phyloP scores from a whole-genome alignment of 352 stramenopile species.

The Globisporangium lucens region DNA sequence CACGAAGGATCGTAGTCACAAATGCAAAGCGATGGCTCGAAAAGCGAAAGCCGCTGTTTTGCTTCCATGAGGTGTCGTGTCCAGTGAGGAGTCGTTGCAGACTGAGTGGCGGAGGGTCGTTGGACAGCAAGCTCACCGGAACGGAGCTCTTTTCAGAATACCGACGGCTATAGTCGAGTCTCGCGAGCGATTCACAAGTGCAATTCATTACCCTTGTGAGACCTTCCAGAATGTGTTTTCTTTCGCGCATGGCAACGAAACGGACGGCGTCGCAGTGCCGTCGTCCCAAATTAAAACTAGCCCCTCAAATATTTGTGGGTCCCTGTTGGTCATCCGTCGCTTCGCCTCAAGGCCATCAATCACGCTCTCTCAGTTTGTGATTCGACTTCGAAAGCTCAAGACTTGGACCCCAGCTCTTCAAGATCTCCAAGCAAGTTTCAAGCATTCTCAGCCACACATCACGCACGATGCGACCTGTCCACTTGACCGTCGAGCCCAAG shows the following conservation, averaged over 20 bases:
- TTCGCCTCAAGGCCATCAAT: not conserved
- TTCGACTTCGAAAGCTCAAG: not conserved
- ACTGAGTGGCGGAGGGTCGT: not conserved
- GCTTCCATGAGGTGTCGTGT: not conserved
- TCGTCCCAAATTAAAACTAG: not conserved
- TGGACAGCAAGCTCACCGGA: not conserved
- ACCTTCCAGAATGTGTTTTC: slow-evolving; percentile 5
- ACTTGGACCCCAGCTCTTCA: not conserved
- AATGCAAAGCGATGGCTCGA: not conserved
- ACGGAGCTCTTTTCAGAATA: too few relatives aligned
- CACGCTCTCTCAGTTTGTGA: not conserved
- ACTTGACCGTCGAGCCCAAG: slow-evolving; percentile 9
- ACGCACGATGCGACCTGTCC: not conserved
- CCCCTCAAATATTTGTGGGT: not conserved
- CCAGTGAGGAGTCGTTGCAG: not conserved
- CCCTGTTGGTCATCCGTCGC: not conserved
- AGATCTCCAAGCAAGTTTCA: not conserved
- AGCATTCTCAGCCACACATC: not conserved
- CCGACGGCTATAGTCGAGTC: too few relatives aligned
- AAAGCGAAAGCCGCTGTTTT: not conserved
- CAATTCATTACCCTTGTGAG: not conserved
- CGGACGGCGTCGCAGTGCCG: not conserved
- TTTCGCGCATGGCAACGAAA: slow-evolving; percentile 2
- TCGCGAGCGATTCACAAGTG: too few relatives aligned
- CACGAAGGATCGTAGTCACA: not conserved